Percentiles rank a stretch among this genome's conserved stretches.
phyloP scores from a whole-genome alignment of 345 rosid species.

The Gossypium arboreum region DNA sequence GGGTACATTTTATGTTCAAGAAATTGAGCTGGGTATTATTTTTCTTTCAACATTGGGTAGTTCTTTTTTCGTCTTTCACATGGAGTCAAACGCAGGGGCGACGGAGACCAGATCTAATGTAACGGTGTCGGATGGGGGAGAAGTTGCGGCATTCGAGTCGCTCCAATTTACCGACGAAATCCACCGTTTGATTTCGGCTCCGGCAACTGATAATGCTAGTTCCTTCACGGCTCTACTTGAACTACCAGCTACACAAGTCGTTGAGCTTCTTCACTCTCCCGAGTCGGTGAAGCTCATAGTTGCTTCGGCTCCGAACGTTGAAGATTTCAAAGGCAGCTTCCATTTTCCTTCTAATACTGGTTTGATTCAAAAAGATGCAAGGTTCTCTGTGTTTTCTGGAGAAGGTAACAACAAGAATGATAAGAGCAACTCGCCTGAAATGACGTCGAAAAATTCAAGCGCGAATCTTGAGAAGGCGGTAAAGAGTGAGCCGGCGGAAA shows the following conservation, averaged over 20 bases:
- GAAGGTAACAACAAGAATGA: slow-evolving; percentile 26
- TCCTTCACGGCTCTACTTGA: slow-evolving; percentile 69
- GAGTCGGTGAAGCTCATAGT: slow-evolving; percentile 26
- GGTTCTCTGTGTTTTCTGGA: slow-evolving; percentile 30
- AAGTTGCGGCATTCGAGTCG: slow-evolving; percentile 34
- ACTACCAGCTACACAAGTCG: slow-evolving; percentile 54
- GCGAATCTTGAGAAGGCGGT: slow-evolving; percentile 35
- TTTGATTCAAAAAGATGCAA: slow-evolving; percentile 34
- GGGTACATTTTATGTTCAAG: not conserved
- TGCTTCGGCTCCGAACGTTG: slow-evolving; percentile 5
- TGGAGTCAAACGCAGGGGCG: slow-evolving; percentile 41
- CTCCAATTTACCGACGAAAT: slow-evolving; percentile 52
- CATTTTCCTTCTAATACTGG: slow-evolving; percentile 31
- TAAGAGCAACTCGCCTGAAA: slow-evolving; percentile 26
- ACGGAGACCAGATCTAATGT: slow-evolving; percentile 43
- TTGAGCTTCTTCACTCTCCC: slow-evolving; percentile 58
- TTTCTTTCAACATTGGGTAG: not conserved
- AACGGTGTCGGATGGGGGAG: slow-evolving; percentile 18
- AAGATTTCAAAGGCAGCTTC: slow-evolving; percentile 25
- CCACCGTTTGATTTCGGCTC: slow-evolving; percentile 37
- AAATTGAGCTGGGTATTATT: slow-evolving; percentile 5
- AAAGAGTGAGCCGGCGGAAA: slow-evolving; percentile 37
- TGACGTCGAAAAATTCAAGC: slow-evolving; percentile 33
- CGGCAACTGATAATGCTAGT: slow-evolving; percentile 39
- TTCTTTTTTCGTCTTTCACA: not conserved